Conservation (phyloP, 345 rosid species). For the Aquilaria sinensis region DNA sequence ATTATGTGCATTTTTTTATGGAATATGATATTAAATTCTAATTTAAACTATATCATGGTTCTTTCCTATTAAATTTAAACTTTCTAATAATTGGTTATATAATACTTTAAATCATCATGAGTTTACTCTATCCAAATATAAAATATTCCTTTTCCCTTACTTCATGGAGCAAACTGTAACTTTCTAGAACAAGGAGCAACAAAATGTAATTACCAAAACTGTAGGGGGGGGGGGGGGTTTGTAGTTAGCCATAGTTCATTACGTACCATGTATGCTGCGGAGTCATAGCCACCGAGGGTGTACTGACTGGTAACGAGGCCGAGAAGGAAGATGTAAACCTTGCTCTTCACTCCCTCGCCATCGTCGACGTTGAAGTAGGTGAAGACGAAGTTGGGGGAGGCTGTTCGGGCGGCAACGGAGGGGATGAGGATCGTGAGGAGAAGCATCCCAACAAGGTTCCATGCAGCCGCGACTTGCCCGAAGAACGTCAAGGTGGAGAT, state of each 20-base stretch:
- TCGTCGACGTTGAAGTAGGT: constrained; percentile 81
- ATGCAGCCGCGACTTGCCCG: constrained; percentile 87
- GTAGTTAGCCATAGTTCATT: constrained; percentile 1
- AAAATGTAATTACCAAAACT: background rate
- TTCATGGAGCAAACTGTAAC: too few species aligned
- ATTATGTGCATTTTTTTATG: too few species aligned
- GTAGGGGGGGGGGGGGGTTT: background rate
- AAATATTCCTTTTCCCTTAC: constrained; percentile 4
- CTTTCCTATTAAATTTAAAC: too few species aligned
- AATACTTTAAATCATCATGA: background rate
- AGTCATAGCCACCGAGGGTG: constrained; percentile 87
- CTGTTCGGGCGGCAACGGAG: constrained; percentile 62
- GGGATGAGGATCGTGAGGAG: constrained; percentile 81
- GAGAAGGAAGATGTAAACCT: constrained; percentile 69
- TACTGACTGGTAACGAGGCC: constrained; percentile 97
- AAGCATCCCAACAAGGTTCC: constrained; percentile 85
- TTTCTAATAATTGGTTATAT: too few species aligned
- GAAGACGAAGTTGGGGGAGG: constrained; percentile 82
- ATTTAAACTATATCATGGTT: too few species aligned
- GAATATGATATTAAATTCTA: too few species aligned
- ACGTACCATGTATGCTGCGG: constrained; percentile 94
- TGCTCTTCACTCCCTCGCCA: constrained; percentile 55
- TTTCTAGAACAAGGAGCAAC: too few species aligned
- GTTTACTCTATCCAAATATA: background rate
- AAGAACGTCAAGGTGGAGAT: constrained; percentile 69